Percentiles rank a stretch among this genome's conserved stretches.
phyloP scores from a whole-genome alignment of 306 rosid species.

The Cucurbita argyrosperma region DNA sequence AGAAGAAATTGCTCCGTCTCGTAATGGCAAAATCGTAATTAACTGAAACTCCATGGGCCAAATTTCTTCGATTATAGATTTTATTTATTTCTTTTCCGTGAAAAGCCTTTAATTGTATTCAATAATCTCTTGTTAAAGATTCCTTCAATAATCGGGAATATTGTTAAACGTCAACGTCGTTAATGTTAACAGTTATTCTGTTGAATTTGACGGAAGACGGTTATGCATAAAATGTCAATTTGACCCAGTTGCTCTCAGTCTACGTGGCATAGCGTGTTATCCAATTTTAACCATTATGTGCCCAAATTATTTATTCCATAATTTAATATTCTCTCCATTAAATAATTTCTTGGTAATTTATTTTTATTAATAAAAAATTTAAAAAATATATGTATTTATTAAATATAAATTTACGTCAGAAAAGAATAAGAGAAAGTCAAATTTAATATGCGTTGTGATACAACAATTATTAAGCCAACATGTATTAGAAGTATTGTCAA shows the following conservation, averaged over 20 bases:
- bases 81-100: neutral
- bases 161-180: neutral
- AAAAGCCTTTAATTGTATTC: neutral
- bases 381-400: too few species aligned
- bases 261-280: neutral
- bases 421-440: too few species aligned
- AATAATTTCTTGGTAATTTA: too few species aligned
- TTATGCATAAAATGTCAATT: neutral
- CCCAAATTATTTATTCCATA: neutral
- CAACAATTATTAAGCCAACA: too few species aligned
- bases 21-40: neutral
- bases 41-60: neutral
- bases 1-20: neutral
- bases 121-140: neutral
- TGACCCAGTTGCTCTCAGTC: neutral
- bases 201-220: neutral
- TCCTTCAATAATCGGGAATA: neutral
- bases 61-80: neutral
- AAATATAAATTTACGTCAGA: too few species aligned
- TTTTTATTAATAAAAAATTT: too few species aligned
- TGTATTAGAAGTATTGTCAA: too few species aligned
- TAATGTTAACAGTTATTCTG: neutral
- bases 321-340: neutral
- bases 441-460: too few species aligned
- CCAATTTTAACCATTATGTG: neutral